Conservation (phyloP, 2,329 filamentous ascomycete species). For the Cordyceps sp. region DNA sequence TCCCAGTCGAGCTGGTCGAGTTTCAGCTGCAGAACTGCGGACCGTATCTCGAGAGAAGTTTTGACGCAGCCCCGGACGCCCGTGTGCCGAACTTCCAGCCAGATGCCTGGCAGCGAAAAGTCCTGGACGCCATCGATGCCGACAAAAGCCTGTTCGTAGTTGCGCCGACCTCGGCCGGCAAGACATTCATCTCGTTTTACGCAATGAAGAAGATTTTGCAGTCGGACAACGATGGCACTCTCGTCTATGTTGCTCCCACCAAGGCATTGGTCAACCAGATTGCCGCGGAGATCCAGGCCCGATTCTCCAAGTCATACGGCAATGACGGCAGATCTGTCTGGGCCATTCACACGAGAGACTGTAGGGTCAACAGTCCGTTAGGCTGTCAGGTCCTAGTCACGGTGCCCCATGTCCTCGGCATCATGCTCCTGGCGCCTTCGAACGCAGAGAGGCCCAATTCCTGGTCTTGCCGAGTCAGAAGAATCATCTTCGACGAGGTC, state of each 20-base stretch:
- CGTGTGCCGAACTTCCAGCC: constrained; percentile 50
- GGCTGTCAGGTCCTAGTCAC: constrained; percentile 64
- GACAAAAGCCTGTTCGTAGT: constrained; percentile 58
- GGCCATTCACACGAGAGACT: constrained; percentile 64
- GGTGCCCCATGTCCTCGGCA: constrained; percentile 63
- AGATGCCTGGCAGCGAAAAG: constrained; percentile 60
- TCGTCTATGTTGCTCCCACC: constrained; percentile 68
- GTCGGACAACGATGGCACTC: constrained; percentile 48
- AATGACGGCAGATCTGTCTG: constrained; percentile 52
- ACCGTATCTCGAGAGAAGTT: constrained; percentile 59
- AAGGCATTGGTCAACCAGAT: constrained; percentile 77
- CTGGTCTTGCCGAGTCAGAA: constrained; percentile 52
- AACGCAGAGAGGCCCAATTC: constrained; percentile 37
- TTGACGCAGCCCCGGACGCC: constrained; percentile 50
- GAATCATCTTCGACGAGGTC: constrained; percentile 72
- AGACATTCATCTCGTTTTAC: constrained; percentile 75
- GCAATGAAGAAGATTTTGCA: constrained; percentile 64
- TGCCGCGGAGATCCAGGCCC: constrained; percentile 59
- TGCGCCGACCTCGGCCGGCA: constrained; percentile 63
- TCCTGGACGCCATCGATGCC: constrained; percentile 56
- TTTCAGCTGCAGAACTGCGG: constrained; percentile 19
- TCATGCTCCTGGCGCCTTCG: constrained; percentile 51
- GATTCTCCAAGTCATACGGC: constrained; percentile 51
- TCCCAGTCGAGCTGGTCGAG: constrained; percentile 14
- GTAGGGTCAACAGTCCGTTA: constrained; percentile 55